Conservation (phyloP, 1,284 basidiomycete genomes). For the Volvariella volvacea region DNA sequence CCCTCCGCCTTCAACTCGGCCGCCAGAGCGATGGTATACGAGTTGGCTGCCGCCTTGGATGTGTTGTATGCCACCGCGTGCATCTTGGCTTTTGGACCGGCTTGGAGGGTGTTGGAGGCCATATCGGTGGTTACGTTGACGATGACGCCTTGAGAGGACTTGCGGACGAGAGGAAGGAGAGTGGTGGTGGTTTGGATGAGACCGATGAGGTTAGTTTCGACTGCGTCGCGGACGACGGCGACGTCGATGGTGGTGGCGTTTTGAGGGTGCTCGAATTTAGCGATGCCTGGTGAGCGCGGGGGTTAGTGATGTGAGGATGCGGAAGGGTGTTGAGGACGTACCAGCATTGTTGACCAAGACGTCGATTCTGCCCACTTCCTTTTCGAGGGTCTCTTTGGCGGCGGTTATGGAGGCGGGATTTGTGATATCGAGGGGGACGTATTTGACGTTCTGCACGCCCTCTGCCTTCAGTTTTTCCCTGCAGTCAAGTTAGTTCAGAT, state of each 20-base stretch:
- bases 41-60: conserved; percentile 80
- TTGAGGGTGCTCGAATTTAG: conserved; percentile 24
- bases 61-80: conserved; percentile 25
- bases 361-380: conserved; percentile 35
- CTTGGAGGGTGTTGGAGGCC: conserved; percentile 50
- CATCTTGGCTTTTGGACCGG: conserved; percentile 17
- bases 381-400: conserved; percentile 29
- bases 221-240: conserved; percentile 22
- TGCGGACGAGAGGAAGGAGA: conserved; percentile 29
- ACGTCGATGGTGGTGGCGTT: conserved; percentile 26
- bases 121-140: conserved; percentile 31
- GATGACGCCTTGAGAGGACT: conserved; percentile 17
- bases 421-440: conserved; percentile 28
- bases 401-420: conserved; percentile 24
- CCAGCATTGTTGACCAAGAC: conserved; percentile 46
- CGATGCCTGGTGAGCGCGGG: conserved; percentile 17
- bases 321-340: conserved; percentile 9
- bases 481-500: not conserved
- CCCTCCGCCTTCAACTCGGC: conserved; percentile 47
- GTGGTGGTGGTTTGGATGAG: conserved; percentile 29
- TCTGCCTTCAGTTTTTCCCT: conserved; percentile 9
- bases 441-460: conserved; percentile 23
- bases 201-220: conserved; percentile 33
- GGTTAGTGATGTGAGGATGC: not conserved
- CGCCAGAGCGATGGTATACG: conserved; percentile 74